Percentiles rank a stretch among this genome's conserved stretches.
These are phyloP conservation scores for Tephrocybe sp. DNA, from an alignment of 768 basidiomycete species.

Conservation along the genomic window DNA sequence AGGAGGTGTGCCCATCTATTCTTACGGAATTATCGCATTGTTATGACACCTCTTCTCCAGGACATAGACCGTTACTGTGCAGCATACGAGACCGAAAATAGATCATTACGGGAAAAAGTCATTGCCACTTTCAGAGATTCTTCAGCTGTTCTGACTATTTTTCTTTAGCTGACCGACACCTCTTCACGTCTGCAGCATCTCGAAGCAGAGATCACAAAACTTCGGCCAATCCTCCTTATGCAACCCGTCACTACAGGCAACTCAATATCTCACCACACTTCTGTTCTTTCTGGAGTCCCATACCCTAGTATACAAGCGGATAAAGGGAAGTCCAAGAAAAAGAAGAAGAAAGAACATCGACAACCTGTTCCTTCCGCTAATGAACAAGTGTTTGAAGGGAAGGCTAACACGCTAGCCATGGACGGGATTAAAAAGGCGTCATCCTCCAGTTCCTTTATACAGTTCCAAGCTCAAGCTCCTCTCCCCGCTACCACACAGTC, in stretches of 20 bases:
- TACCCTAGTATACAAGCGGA: conserved; percentile 22
- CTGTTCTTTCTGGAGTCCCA: conserved; percentile 21
- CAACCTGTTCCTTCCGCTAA: conserved; percentile 13
- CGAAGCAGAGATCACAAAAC: conserved; percentile 60
- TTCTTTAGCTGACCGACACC: conserved; percentile 52
- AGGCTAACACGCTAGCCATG: conserved; percentile 8
- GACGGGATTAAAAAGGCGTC: conserved; percentile 7
- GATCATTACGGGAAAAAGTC: conserved; percentile 58
- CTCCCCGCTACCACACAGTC: conserved; percentile 10
- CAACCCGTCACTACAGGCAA: conserved; percentile 38
- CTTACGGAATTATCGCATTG: background rate
- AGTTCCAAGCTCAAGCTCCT: conserved; percentile 17
- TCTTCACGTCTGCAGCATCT: conserved; percentile 51
- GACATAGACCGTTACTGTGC: conserved; percentile 52
- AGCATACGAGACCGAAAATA: conserved; percentile 59
- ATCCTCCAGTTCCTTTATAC: conserved; percentile 17
- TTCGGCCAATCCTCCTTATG: conserved; percentile 69
- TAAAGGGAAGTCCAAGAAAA: conserved; percentile 24
- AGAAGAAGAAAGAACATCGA: conserved; percentile 18
- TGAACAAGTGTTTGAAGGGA: conserved; percentile 9
- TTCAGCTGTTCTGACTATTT: background rate
- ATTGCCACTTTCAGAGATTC: conserved; percentile 8
- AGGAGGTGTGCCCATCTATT: conserved; percentile 10
- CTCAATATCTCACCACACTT: conserved; percentile 20
- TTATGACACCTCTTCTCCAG: conserved; percentile 30